A percentile compares a stretch with the other conserved stretches of the same genome.
Evolutionary conservation across 2,329 filamentous ascomycete species (phyloP).

Genomic region (Septoria petroselini): DNA sequence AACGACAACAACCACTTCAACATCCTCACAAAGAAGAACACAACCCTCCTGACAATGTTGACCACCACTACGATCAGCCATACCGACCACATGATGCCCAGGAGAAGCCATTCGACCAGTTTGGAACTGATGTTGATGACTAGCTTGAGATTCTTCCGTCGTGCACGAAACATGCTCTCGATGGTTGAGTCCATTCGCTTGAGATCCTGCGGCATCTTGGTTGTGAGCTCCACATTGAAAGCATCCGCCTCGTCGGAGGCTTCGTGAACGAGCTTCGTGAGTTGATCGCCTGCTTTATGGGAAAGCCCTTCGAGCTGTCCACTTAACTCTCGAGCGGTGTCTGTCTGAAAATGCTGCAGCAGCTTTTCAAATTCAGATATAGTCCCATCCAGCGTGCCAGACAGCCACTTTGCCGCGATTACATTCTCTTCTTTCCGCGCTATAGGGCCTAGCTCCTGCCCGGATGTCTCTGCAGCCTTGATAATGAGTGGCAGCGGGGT

Average conservation of each 20-base stretch:
- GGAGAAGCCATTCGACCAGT: slow-evolving; percentile 78
- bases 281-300: slow-evolving; percentile 47
- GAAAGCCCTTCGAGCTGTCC: slow-evolving; percentile 45
- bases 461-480: slow-evolving; percentile 40
- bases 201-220: slow-evolving; percentile 72
- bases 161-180: slow-evolving; percentile 64
- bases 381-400: slow-evolving; percentile 46
- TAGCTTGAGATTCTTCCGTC: slow-evolving; percentile 71
- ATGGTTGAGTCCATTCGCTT: slow-evolving; percentile 79
- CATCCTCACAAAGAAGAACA: slow-evolving; percentile 57
- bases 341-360: slow-evolving; percentile 52
- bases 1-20: slow-evolving; percentile 85
- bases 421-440: slow-evolving; percentile 52
- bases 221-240: slow-evolving; percentile 71
- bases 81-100: slow-evolving; percentile 90
- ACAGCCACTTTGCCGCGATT: slow-evolving; percentile 52
- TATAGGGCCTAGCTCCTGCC: slow-evolving; percentile 46
- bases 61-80: slow-evolving; percentile 84
- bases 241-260: slow-evolving; percentile 77
- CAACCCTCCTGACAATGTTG: slow-evolving; percentile 61
- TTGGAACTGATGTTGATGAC: slow-evolving; percentile 74
- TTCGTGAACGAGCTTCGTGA: slow-evolving; percentile 60
- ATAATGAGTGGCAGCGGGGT: slow-evolving; percentile 38
- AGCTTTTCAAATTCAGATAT: slow-evolving; percentile 44
- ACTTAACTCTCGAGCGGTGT: slow-evolving; percentile 46